Evolutionary conservation across 1,139 yeast species (phyloP).

Genomic region (Geotrichum australiense): DNA sequence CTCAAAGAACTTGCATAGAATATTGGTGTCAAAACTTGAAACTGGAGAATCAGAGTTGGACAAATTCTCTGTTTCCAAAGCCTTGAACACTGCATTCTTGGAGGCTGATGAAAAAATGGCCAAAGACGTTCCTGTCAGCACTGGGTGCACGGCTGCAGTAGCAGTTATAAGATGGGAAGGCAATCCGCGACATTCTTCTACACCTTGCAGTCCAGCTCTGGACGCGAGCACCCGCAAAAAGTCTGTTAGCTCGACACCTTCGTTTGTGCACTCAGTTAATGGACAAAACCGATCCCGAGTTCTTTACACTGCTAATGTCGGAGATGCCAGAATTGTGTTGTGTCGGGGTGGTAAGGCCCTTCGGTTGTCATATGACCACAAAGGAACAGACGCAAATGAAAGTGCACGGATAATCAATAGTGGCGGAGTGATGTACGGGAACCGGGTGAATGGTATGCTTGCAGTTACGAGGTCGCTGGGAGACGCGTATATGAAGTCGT

Average conservation of each 20-base stretch:
- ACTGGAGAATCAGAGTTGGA: conserved; percentile 9
- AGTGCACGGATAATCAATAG: conserved; percentile 62
- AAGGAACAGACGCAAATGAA: conserved; percentile 78
- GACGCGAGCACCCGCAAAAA: conserved; percentile 1
- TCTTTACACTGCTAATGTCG: conserved; percentile 92
- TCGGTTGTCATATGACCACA: conserved; percentile 87
- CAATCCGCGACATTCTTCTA: not conserved
- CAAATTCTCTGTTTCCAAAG: conserved; percentile 26
- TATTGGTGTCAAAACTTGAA: conserved; percentile 49
- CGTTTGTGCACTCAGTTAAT: conserved; percentile 13
- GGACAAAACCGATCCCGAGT: conserved; percentile 38
- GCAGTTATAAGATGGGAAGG: conserved; percentile 86
- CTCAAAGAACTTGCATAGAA: conserved; percentile 74
- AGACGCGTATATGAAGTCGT: conserved; percentile 85
- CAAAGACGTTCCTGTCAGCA: conserved; percentile 45
- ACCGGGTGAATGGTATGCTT: conserved; percentile 89
- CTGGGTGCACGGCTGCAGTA: conserved; percentile 95
- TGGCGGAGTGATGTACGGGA: conserved; percentile 86
- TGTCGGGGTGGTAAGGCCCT: conserved; percentile 67
- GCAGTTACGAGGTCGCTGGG: conserved; percentile 95
- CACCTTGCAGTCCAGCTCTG: conserved; percentile 4
- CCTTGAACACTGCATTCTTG: conserved; percentile 44
- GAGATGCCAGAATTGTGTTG: conserved; percentile 82
- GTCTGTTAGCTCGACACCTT: conserved; percentile 9
- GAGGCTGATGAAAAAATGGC: conserved; percentile 68